Percentiles rank a stretch among this genome's conserved stretches.
phyloP scores from a whole-genome alignment of 108 stramenopile species.

The Fragilaria crotonensis region DNA sequence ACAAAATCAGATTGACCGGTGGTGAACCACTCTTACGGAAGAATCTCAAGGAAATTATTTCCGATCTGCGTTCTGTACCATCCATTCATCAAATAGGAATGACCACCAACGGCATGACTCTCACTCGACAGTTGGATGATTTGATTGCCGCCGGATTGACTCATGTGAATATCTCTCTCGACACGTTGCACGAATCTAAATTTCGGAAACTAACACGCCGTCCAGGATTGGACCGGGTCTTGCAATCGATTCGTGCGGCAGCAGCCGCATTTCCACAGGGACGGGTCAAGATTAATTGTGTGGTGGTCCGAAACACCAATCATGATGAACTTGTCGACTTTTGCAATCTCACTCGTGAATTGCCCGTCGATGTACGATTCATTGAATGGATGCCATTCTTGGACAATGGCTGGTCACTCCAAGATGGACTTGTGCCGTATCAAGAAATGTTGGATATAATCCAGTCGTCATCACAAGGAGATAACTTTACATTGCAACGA shows the following conservation, averaged over 20 bases:
- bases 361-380: slow-evolving; percentile 87
- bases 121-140: slow-evolving; percentile 54
- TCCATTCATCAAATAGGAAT: slow-evolving; percentile 70
- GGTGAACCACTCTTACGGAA: slow-evolving; percentile 92
- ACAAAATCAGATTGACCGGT: slow-evolving; percentile 84
- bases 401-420: slow-evolving; percentile 85
- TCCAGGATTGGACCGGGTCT: slow-evolving; percentile 58
- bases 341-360: slow-evolving; percentile 52
- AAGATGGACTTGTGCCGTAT: slow-evolving; percentile 73
- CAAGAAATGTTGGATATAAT: slow-evolving; percentile 58
- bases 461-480: too few species aligned
- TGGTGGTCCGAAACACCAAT: slow-evolving; percentile 89
- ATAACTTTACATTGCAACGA: slow-evolving; percentile 17
- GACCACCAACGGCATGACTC: slow-evolving; percentile 93
- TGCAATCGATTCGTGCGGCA: slow-evolving; percentile 61
- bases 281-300: slow-evolving; percentile 93
- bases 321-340: slow-evolving; percentile 88
- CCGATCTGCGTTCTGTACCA: slow-evolving; percentile 15
- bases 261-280: slow-evolving; percentile 25
- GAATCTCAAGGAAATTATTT: slow-evolving; percentile 67
- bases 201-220: slow-evolving; percentile 88
- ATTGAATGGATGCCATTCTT: slow-evolving; percentile 99
- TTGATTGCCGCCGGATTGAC: slow-evolving; percentile 89
- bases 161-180: slow-evolving; percentile 89
- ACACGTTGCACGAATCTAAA: slow-evolving; percentile 80